Base-by-base conservation (phyloP, 1,284 basidiomycete species). In the Phellopilus nigrolimitatus region DNA sequence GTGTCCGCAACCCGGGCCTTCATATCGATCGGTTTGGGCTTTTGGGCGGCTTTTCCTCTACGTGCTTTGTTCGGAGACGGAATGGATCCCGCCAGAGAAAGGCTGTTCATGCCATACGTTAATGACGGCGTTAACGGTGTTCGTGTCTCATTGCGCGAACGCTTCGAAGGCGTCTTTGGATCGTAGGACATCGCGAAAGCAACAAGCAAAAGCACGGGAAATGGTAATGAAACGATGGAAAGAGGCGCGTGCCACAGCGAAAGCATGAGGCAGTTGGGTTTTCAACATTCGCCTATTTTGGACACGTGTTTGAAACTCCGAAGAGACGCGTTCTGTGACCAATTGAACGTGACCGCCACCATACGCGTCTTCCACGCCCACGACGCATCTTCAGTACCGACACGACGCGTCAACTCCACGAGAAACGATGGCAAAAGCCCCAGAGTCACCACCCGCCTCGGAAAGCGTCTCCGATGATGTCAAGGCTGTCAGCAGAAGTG, bases 61-160 rank as follows among this genome's bases (percentile, higher is more conserved):
- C 61, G 65, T 60, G 40, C 48, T 34, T 51, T 44, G 40, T 30
- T 73, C 74, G 22, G 70, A 65, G 0, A 75, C 71, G 1, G 62
- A 61, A 25, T 49, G 15, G 73, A n/a, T n/a, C n/a, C 34, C 3
- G 37, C 33, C 28, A 49, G 39, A 19, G 50, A 46, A 46, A 83
- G 66, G 25, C 76, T 74, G 62, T 76, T 79, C 56, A 87, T 61
- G 6, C 74, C 78, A 9, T 75, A 64, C 15, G 80, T 62, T 33
- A 86, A 62, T 5, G 85, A 84, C 0, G 84, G 81, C 0, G 86
- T 87, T 24, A 88, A 68, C 0, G 86, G 85, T 0, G 84, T 85
- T 59, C 82, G 84, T 1, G 76, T 78, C 60, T 85, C 84, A 58
- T 83, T 86, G 47, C 80, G 79, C 28, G 83, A 74, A 8, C 85